phyloP scores from a whole-genome alignment of 225 moss, liverwort and hornwort species.

The Polytrichum formosum region DNA sequence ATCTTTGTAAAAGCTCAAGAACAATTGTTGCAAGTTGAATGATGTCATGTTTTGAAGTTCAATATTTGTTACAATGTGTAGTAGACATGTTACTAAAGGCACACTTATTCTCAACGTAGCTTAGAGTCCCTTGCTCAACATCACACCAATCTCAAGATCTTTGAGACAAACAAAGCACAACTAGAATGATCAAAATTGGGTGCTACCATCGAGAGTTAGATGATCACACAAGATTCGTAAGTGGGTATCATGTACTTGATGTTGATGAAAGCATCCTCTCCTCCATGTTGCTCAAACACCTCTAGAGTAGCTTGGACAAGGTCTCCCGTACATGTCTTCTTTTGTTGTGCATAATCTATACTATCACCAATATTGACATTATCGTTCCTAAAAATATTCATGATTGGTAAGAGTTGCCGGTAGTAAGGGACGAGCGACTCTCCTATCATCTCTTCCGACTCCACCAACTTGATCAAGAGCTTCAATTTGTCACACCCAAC shows the following conservation, averaged over 20 bases:
- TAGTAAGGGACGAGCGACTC: conserved; percentile 83
- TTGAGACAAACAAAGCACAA: no score
- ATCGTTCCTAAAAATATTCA: conserved; percentile 77
- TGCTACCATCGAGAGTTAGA: conserved; percentile 6
- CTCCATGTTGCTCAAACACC: conserved; percentile 73
- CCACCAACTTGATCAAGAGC: conserved; percentile 77
- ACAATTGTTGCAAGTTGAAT: no score
- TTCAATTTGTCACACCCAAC: conserved; percentile 10
- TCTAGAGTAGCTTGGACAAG: conserved; percentile 63
- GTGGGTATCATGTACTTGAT: conserved; percentile 96
- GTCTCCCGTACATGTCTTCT: conserved; percentile 64
- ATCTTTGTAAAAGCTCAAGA: no score
- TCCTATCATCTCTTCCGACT: conserved; percentile 70
- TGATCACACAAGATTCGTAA: conserved; percentile 59
- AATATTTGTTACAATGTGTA: no score
- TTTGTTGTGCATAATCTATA: conserved; percentile 87
- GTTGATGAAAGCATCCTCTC: conserved; percentile 88
- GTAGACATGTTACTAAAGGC: no score
- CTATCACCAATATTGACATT: conserved; percentile 73
- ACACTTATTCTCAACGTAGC: no score
- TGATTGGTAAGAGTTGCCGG: conserved; percentile 70
- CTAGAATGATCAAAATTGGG: no score
- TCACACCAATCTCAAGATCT: no score
- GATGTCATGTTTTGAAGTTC: no score
- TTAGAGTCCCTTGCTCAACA: no score